phyloP scores from a whole-genome alignment of 73 alveolate genomes.

The Breviolum minutum region DNA sequence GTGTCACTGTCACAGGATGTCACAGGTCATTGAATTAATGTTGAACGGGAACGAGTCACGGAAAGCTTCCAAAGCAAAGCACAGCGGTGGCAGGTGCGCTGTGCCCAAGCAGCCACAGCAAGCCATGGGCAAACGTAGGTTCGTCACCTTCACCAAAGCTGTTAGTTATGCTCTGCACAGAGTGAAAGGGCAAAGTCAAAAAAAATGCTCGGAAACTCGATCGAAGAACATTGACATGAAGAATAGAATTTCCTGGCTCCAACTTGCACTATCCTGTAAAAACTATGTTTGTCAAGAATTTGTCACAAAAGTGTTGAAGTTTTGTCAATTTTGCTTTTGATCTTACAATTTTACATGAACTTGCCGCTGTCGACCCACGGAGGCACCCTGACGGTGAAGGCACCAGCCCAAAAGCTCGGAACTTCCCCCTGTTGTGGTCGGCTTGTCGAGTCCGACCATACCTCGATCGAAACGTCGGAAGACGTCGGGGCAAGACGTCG shows the following conservation, averaged over 20 bases:
- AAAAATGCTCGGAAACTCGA: not conserved
- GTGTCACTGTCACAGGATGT: no score
- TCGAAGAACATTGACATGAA: not conserved
- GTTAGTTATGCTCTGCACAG: not conserved
- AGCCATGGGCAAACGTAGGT: constrained; percentile 16
- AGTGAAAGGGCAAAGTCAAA: not conserved
- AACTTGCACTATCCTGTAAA: no score
- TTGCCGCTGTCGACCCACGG: not conserved
- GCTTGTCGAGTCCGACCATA: constrained; percentile 33
- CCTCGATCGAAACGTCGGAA: constrained; percentile 19
- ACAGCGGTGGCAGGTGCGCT: constrained; percentile 65
- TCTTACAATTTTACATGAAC: not conserved
- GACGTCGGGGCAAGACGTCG: not conserved
- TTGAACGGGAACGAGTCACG: constrained; percentile 3
- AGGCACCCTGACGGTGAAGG: constrained; percentile 46
- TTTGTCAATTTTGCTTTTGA: not conserved
- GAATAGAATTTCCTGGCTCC: no score
- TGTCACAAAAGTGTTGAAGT: no score
- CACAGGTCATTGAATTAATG: no score
- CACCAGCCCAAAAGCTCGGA: constrained; percentile 73
- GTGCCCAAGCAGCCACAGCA: constrained; percentile 78
- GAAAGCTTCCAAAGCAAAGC: constrained; percentile 49
- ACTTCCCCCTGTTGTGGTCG: constrained; percentile 43
- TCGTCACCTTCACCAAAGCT: not conserved
- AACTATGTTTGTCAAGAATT: no score